Base-by-base conservation (phyloP, 1,284 basidiomycete genomes). In the Fomitopsis schrenkii region DNA sequence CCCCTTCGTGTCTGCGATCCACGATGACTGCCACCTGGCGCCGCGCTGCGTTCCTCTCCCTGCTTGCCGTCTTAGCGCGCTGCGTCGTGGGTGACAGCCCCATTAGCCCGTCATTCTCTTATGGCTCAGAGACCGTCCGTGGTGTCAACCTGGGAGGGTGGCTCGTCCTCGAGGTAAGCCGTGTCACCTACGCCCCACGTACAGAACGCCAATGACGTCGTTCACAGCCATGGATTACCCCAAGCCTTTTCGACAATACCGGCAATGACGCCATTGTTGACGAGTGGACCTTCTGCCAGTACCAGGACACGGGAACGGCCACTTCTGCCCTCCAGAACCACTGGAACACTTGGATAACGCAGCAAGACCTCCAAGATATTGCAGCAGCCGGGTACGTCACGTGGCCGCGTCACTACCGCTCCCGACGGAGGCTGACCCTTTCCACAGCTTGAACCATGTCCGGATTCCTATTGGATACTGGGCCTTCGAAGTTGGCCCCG, bases 391-490 rank as follows among this genome's bases (percentile, higher is more conserved):
- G 90, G 88, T 89, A 71, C 30, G 74, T 67, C 67, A 68, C 66
- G 66, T 65, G 67, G 64, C 45, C 64, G 60, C 59, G 69, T 65
- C 57, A 55, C 59, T 58, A 53, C 52, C 52, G 41, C 50, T 55
- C 55, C 57, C 41, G 57, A 22, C 22, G 22, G 22, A 22, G 22
- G 35, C 22, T 54, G 36, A 62, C 36, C 62, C 55, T 40, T 59
- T 65, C 59, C 42, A 53, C 66, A 91, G 88, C 9, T 77, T 94
- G 58, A 94, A 94, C 72, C 92, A 94, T 72, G 90, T 95, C 63
- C 86, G 95, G 42, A 77, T 97, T 44, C 95, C 95, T 2, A 91
- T 97, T 64, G 93, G 93, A 26, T 94, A 90, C 74, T 97, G 95
- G 95, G 95, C 95, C 1, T 94, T 93, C 67, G 91, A 95, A 58